Conservation (phyloP, 129 eudicot species). For the Centrapalus pauciflorus region DNA sequence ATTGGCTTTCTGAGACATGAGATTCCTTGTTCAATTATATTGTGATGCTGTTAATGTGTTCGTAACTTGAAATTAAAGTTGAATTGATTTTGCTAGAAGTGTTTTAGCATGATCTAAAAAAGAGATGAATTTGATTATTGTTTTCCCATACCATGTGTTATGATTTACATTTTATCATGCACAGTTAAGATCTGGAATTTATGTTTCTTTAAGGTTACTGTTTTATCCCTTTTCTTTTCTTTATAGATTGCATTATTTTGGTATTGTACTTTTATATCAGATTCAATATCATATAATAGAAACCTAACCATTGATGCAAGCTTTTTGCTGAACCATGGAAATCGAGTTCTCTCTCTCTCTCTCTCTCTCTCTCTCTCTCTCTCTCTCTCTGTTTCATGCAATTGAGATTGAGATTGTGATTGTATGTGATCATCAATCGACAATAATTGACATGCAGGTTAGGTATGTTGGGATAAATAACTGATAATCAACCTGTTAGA, state of each 20-base stretch:
- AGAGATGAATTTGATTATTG: constrained; percentile 1
- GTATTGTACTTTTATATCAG: no score
- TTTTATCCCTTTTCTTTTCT: no score
- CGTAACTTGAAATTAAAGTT: neutral
- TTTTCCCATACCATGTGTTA: neutral
- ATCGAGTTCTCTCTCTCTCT: neutral
- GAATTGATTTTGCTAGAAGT: neutral
- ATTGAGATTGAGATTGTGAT: neutral
- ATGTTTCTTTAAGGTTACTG: no score
- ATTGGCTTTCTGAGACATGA: neutral
- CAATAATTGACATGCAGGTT: neutral
- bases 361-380: no score
- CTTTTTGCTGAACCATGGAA: neutral
- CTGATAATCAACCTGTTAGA: neutral
- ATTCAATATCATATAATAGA: neutral
- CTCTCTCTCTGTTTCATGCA: neutral
- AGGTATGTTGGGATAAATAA: neutral
- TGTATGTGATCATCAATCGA: no score
- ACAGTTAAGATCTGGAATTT: no score
- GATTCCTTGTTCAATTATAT: neutral
- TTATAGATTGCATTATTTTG: no score
- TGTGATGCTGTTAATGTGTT: neutral
- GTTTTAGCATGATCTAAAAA: neutral
- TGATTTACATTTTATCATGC: neutral
- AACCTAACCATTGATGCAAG: neutral